Percentiles rank a stretch among this genome's conserved stretches.
These are phyloP conservation scores for Hanseniaspora sp. DNA, from an alignment of 1,139 yeast species.

Conservation along the genomic window DNA sequence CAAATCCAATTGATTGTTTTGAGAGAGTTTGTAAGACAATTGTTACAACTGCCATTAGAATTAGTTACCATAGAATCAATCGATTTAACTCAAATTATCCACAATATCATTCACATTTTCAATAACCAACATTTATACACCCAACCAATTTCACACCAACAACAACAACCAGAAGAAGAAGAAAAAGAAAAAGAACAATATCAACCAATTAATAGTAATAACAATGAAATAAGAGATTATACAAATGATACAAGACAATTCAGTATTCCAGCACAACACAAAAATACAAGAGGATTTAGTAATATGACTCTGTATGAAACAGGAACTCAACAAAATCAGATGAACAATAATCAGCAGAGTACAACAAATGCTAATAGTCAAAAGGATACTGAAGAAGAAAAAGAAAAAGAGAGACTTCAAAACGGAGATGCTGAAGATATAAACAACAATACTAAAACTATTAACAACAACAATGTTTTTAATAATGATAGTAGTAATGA, in stretches of 20 bases:
- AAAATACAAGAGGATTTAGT: constrained; percentile 13
- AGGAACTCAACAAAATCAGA: neutral
- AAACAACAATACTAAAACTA: neutral
- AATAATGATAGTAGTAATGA: too few relatives aligned
- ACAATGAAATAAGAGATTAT: neutral
- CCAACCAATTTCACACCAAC: constrained; percentile 1
- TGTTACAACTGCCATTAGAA: constrained; percentile 2
- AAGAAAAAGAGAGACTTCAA: too few relatives aligned
- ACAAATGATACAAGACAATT: constrained; percentile 6
- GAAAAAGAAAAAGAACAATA: neutral
- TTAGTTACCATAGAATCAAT: neutral
- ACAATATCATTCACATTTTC: constrained; percentile 8
- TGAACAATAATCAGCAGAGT: neutral
- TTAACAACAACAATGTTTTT: neutral
- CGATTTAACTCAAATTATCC: constrained; percentile 16
- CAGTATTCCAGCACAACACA: constrained; percentile 3
- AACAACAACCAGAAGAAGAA: neutral
- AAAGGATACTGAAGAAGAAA: neutral
- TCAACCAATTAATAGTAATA: neutral
- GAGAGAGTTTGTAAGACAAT: constrained; percentile 12
- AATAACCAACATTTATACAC: constrained; percentile 15
- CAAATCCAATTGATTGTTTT: constrained; percentile 10
- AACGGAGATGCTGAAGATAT: neutral
- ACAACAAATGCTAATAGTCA: neutral
- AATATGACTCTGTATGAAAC: constrained; percentile 11